Conservation (phyloP, 2,329 filamentous ascomycete species). For the Xylariaceae sp. region DNA sequence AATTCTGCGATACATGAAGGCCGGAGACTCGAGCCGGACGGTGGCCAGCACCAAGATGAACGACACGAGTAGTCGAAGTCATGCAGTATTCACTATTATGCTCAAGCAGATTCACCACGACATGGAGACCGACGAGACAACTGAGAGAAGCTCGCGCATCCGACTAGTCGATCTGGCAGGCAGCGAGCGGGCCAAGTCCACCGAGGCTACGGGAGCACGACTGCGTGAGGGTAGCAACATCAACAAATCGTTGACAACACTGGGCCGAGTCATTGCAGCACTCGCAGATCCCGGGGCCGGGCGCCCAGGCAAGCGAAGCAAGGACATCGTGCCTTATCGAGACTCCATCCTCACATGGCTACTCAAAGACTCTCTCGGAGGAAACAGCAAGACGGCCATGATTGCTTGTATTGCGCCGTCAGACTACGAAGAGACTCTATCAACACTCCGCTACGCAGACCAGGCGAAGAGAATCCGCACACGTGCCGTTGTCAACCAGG, state of each 20-base stretch:
- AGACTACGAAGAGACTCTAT: constrained; percentile 96
- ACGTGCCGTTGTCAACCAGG: constrained; percentile 90
- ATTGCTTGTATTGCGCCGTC: constrained; percentile 94
- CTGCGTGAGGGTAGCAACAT: constrained; percentile 96
- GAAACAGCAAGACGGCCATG: constrained; percentile 98
- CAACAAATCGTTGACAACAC: constrained; percentile 95
- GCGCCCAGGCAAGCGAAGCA: constrained; percentile 47
- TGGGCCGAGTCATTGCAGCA: constrained; percentile 92
- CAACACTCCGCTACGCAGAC: constrained; percentile 92
- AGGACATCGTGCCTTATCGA: constrained; percentile 76
- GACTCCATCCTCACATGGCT: constrained; percentile 84
- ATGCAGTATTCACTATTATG: constrained; percentile 97
- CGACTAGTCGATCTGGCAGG: constrained; percentile 92
- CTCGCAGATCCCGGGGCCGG: constrained; percentile 66
- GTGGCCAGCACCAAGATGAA: constrained; percentile 98
- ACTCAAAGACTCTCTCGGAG: constrained; percentile 90
- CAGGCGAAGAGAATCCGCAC: constrained; percentile 97
- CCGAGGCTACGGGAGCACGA: constrained; percentile 86
- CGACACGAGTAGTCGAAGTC: constrained; percentile 92
- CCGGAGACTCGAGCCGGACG: constrained; percentile 82
- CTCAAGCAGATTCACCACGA: constrained; percentile 98
- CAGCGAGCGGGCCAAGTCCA: constrained; percentile 90
- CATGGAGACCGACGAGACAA: constrained; percentile 94
- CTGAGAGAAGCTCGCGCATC: constrained; percentile 89
- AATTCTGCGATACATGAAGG: constrained; percentile 85